phyloP scores from a whole-genome alignment of 768 basidiomycete genomes.

The Lanmaoa rubissima region DNA sequence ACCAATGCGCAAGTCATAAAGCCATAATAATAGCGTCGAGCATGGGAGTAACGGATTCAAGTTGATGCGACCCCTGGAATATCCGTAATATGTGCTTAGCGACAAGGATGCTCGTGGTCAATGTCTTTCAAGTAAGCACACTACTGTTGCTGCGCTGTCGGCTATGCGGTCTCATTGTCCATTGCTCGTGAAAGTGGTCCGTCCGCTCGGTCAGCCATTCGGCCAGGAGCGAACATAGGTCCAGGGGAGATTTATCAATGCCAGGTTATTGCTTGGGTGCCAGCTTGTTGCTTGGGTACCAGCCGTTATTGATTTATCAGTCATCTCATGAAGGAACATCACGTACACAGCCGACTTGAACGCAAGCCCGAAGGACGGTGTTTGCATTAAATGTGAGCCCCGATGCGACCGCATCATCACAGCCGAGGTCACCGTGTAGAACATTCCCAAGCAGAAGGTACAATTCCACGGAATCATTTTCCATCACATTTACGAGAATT shows the following conservation, averaged over 20 bases:
- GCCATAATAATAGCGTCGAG: constrained; percentile 5
- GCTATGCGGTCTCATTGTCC: not conserved
- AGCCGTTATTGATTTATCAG: not conserved
- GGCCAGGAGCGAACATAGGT: not conserved
- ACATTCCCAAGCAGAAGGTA: not conserved
- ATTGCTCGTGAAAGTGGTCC: not conserved
- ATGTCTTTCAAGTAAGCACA: not conserved
- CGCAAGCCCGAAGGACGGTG: not conserved
- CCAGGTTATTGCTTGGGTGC: too few species aligned
- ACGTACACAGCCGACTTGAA: not conserved
- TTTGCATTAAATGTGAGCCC: not conserved
- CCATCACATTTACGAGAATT: not conserved
- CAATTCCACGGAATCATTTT: not conserved
- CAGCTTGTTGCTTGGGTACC: too few species aligned
- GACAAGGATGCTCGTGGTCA: not conserved
- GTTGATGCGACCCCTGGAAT: not conserved
- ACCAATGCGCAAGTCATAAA: not conserved
- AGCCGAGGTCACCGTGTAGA: not conserved
- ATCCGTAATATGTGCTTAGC: not conserved
- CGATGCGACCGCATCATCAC: not conserved
- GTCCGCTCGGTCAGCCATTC: not conserved
- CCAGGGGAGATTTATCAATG: not conserved
- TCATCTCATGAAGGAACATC: not conserved
- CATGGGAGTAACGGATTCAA: not conserved
- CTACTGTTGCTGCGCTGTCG: not conserved